Base-by-base conservation (phyloP, 1,139 yeast species). In the Yamadazyma siamensis region DNA sequence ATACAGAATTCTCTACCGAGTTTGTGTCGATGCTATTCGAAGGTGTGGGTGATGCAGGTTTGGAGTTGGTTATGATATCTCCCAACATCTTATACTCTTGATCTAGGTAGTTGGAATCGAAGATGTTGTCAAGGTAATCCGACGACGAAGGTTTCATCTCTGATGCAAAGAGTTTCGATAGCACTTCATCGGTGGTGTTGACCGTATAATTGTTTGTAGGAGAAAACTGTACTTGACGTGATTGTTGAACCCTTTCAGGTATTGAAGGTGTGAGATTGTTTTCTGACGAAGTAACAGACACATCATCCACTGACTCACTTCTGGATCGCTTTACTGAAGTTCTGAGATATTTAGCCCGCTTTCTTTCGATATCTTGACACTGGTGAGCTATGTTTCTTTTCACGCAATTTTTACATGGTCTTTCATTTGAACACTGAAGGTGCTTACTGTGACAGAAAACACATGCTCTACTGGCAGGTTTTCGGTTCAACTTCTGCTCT, bases 371-470 rank as follows among this genome's bases (percentile, higher is more conserved):
- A 49, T 80, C 84, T 22, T 54, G 59, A 52, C 91, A 82, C 11
- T 61, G 49, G 34, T 65, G 67, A 2, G 63, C 74, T n/a, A 75
- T 50, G 19, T 76, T 73, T 34, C 88, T 54, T 48, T 80, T 81
- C 23, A 68, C 50, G 54, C 91, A 82, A 49, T 82, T 82, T 41
- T 67, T 70, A 47, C 89, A 82, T 0, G 91, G 89, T 34, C 91
- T 44, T 36, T 65, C 66, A 40, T 66, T 57, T 15, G 65, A 57
- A 50, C 89, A 82, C 43, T 81, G 89, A 15, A 82, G 61, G 46
- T 81, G 91, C 41, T 82, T 82, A 21, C 66, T 59, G 49, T 81
- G 87, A 50, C 89, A 82, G 48, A 80, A 79, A 12, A 66, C 65
- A 49, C 91, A 82, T 0, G 89, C 91, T 27, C 81, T 65, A 13